Evolutionary conservation across 208 protist genomes (phyloP).

Genomic region (Trypanosoma theileri): DNA sequence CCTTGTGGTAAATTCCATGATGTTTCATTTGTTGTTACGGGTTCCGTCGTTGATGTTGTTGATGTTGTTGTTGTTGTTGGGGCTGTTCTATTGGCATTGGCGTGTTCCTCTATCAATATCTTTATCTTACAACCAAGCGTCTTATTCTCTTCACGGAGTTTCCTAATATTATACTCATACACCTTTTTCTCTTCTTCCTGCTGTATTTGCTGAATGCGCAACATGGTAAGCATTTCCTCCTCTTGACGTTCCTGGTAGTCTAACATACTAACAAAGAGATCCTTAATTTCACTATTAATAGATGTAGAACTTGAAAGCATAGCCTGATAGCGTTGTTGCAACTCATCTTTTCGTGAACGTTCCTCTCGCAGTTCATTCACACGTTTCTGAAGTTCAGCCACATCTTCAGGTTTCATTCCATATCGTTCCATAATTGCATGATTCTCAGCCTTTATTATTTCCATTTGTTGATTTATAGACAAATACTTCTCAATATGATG

Average conservation of each 20-base stretch:
- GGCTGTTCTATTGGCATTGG: neutral
- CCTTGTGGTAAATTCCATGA: neutral
- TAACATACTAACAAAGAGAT: constrained; percentile 64
- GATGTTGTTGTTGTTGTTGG: neutral
- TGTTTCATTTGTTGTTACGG: neutral
- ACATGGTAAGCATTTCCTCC: constrained; percentile 44
- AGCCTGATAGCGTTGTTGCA: constrained; percentile 57
- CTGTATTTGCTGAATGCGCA: constrained; percentile 62
- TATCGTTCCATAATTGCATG: constrained; percentile 27
- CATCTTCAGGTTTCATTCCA: constrained; percentile 27
- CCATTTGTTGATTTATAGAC: constrained; percentile 39
- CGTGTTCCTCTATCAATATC: neutral
- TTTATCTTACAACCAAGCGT: constrained; percentile 1
- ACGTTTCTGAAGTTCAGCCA: constrained; percentile 25
- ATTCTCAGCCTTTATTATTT: constrained; percentile 48
- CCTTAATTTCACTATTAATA: constrained; percentile 52
- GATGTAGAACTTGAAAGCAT: constrained; percentile 40
- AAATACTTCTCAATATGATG: constrained; percentile 49
- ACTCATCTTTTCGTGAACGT: constrained; percentile 29
- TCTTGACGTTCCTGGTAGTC: constrained; percentile 72
- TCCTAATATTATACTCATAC: constrained; percentile 22
- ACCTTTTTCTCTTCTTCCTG: constrained; percentile 46
- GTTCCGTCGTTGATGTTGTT: neutral
- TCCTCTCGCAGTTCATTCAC: constrained; percentile 30
- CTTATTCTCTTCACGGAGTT: constrained; percentile 20